Percentiles rank a stretch among this genome's conserved stretches.
Evolutionary conservation across 2,329 filamentous ascomycete species (phyloP).

Genomic region (Sporothrix brunneoviolacea): DNA sequence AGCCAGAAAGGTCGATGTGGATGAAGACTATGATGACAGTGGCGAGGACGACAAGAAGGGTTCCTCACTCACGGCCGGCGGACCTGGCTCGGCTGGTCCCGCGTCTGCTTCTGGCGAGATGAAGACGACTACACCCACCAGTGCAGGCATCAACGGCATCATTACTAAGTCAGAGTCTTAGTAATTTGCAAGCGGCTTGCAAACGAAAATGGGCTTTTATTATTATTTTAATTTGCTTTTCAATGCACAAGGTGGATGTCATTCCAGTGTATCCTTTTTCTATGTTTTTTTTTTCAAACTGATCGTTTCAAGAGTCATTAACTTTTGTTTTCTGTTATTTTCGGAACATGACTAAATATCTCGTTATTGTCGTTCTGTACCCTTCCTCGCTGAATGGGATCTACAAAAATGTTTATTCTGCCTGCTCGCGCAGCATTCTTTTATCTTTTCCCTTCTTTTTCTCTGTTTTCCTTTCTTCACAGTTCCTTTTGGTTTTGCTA

Average conservation of each 20-base stretch:
- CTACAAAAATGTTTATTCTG: no score
- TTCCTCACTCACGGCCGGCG: conserved; percentile 22
- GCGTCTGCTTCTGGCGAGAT: conserved; percentile 42
- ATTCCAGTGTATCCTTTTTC: no score
- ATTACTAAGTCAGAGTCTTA: conserved; percentile 43
- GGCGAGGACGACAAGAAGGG: conserved; percentile 75
- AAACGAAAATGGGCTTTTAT: conserved; percentile 7
- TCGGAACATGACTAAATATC: no score
- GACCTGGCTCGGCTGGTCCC: conserved; percentile 22
- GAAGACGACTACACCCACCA: conserved; percentile 47
- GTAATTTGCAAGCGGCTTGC: no score
- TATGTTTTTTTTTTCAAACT: no score
- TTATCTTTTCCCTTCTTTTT: not conserved
- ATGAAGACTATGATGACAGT: conserved; percentile 96
- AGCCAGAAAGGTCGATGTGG: conserved; percentile 90
- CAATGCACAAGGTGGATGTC: no score
- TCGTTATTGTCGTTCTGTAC: no score
- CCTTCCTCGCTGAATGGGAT: no score
- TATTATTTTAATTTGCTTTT: not conserved
- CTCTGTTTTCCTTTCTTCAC: not conserved
- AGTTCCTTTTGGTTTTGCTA: not conserved
- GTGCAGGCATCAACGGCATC: conserved; percentile 42
- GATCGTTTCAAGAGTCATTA: no score
- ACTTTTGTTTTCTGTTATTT: no score
- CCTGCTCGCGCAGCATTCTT: no score